A percentile compares a stretch with the other conserved stretches of the same genome.
These are phyloP conservation scores for Hyaloraphidium curvatum DNA, from an alignment of 192 early-diverging fungal genomes.

Conservation along the genomic window DNA sequence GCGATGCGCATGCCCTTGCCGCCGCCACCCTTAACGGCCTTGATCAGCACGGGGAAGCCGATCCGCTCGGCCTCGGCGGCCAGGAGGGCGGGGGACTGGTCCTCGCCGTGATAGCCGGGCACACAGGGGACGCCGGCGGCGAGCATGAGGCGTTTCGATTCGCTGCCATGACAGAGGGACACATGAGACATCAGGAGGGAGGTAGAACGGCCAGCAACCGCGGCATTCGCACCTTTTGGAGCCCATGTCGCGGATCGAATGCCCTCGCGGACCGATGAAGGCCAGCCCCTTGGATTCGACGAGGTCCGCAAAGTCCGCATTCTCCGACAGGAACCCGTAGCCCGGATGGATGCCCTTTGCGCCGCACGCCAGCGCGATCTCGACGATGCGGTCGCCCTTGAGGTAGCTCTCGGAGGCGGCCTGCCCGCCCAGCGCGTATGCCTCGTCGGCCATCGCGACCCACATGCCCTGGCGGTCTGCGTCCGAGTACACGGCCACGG, in stretches of 20 bases:
- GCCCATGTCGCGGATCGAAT: constrained; percentile 81
- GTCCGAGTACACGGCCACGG: constrained; percentile 82
- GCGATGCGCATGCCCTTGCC: constrained; percentile 97
- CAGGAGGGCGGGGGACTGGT: constrained; percentile 55
- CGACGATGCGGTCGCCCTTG: constrained; percentile 54
- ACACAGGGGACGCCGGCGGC: constrained; percentile 76
- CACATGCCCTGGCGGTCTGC: constrained; percentile 74
- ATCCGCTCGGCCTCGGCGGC: constrained; percentile 57
- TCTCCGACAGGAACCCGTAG: constrained; percentile 93
- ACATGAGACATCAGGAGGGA: too few species aligned
- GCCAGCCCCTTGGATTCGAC: constrained; percentile 39
- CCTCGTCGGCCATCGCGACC: constrained; percentile 83
- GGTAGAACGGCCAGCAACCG: background rate
- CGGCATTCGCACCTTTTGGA: constrained; percentile 43
- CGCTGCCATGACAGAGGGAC: constrained; percentile 29
- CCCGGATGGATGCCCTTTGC: constrained; percentile 89
- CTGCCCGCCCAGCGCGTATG: constrained; percentile 73
- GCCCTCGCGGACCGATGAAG: constrained; percentile 80
- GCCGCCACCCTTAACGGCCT: constrained; percentile 91
- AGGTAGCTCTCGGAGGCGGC: constrained; percentile 67
- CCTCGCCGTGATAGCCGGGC: constrained; percentile 82
- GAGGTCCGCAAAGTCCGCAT: constrained; percentile 65
- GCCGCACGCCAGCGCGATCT: constrained; percentile 48
- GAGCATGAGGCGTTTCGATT: constrained; percentile 81
- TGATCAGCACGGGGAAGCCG: constrained; percentile 93